Evolutionary conservation across 2,329 filamentous ascomycete species (phyloP).

Genomic region (Chaetomiaceae sp.): DNA sequence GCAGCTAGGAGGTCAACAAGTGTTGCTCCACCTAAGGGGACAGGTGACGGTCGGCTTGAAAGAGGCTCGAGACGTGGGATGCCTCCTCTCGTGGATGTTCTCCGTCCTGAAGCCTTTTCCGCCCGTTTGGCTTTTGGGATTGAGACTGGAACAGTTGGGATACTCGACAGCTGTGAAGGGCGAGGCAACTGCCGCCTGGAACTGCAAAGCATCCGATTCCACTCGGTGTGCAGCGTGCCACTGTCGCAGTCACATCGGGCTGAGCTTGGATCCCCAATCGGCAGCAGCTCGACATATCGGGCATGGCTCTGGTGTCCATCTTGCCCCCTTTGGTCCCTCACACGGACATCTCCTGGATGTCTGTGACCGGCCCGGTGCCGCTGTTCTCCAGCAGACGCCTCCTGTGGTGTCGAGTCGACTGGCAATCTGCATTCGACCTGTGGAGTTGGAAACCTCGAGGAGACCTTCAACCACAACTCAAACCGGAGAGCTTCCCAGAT

Average conservation of each 20-base stretch:
- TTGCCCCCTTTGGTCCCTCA: background rate
- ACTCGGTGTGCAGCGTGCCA: background rate
- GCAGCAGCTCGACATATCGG: background rate
- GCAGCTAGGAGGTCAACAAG: no score
- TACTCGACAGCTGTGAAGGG: no score
- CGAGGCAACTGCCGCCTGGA: no score
- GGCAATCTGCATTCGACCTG: background rate
- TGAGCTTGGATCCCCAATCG: background rate
- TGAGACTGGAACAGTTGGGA: no score
- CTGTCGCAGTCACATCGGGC: background rate
- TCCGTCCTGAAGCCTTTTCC: no score
- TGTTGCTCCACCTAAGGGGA: no score
- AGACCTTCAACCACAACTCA: background rate
- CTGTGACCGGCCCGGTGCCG: background rate
- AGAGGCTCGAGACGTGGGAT: no score
- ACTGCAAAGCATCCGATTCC: no score
- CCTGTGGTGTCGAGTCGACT: slow-evolving; percentile 1
- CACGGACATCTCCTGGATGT: background rate
- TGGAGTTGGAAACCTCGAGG: background rate
- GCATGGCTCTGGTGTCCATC: background rate
- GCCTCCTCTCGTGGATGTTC: background rate
- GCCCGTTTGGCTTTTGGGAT: no score
- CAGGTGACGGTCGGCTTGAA: no score
- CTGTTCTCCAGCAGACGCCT: background rate
- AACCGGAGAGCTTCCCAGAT: background rate